Evolutionary conservation across 1,139 yeast genomes (phyloP).

Genomic region (Schwanniomyces etchellsii): DNA sequence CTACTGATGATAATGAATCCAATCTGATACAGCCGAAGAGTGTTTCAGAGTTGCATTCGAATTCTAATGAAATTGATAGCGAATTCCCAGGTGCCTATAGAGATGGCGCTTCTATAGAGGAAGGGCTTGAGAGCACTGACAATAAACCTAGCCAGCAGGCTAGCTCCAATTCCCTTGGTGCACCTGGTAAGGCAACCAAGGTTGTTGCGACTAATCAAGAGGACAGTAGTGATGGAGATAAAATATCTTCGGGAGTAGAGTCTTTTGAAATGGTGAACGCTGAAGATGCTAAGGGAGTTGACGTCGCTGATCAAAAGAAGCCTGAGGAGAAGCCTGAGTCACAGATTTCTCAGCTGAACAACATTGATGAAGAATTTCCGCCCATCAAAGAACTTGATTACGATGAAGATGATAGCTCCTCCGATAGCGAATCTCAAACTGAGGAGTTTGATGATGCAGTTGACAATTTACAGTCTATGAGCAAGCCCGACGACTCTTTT

Average conservation of each 20-base stretch:
- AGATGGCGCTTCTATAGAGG: too few species aligned
- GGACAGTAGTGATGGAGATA: constrained; percentile 34
- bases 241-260: constrained; percentile 43
- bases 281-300: constrained; percentile 31
- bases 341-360: not conserved
- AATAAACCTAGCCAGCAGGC: too few species aligned
- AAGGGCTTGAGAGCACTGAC: too few species aligned
- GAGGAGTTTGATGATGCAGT: constrained; percentile 36
- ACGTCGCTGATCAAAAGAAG: constrained; percentile 1
- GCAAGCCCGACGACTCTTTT: constrained; percentile 19
- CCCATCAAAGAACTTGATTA: constrained; percentile 63
- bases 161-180: too few species aligned
- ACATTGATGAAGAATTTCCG: constrained; percentile 53
- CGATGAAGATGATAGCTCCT: constrained; percentile 49
- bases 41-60: too few species aligned
- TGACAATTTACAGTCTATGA: constrained; percentile 32
- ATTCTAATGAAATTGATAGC: too few species aligned
- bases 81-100: too few species aligned
- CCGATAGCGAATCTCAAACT: constrained; percentile 29
- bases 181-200: too few species aligned
- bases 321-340: not conserved
- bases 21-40: constrained; percentile 1
- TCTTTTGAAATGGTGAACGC: constrained; percentile 51
- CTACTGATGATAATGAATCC: constrained; percentile 4
- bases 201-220: too few species aligned